Evolutionary conservation across 169 alveolate species (phyloP), one percentile per base, ranked within the genome.

Genomic region (Plasmodium vinckei): DNA sequence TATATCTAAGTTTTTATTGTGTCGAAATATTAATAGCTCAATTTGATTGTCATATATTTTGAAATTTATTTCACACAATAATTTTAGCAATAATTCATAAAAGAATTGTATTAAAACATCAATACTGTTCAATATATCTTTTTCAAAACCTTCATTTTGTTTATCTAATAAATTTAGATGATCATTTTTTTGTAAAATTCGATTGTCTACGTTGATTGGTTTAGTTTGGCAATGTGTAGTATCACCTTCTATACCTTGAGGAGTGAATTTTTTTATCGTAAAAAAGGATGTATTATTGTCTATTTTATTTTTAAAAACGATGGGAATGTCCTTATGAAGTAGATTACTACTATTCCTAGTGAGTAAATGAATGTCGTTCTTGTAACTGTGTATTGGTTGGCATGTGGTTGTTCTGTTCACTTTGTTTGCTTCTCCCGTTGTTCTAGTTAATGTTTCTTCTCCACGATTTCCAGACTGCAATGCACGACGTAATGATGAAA

Each of bases 31-130:
- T 44, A 21, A 51, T 27, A 82, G 13, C 6, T 82, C 84, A 27
- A 82, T 64, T 15, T 42, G 21, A 46, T 57, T 67, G 42, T 47
- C 68, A 61, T 19, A 82, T 17, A 67, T 25, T 60, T 82, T 82
- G 69, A 39, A 70, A 15, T 61, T 57, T 54, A 82, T 60, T 82
- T 82, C 90, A 3, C 72, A 82, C 59, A 82, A 59, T 0, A 51
- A 65, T 53, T 82, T 82, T 54, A 67, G 47, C 42, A 82, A 82
- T 51, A 82, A 42, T 15, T 65, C 82, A 60, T 67, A 82, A 67
- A 82, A 82, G 61, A 82, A 82, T 57, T 67, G 67, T 9, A 47
- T 57, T 6, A 82, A 47, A 46, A 21, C 67, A 56, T 82, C 61
- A 13, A 67, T 9, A 60, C 68, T 65, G 1, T n/a, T 39, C 0